Conservation (phyloP, 495 filamentous ascomycete genomes). For the Hyaloscypha bicolor region DNA sequence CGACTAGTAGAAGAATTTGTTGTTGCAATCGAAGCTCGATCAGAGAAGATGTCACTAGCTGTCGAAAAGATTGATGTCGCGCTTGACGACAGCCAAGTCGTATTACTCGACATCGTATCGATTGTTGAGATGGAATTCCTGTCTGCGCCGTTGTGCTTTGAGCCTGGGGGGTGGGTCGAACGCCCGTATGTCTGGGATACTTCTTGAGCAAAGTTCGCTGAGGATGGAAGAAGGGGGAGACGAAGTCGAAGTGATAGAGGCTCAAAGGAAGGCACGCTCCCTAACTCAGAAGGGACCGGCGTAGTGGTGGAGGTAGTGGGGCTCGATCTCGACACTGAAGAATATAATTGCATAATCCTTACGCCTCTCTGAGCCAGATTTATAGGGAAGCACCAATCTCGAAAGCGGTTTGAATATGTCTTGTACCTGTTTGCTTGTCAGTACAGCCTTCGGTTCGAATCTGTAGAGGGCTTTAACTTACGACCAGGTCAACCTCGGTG, state of each 20-base stretch:
- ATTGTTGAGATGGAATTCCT: no score
- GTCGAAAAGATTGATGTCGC: background rate
- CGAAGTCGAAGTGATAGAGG: no score
- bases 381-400: slow-evolving; percentile 20
- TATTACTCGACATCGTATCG: no score
- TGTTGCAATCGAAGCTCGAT: slow-evolving; percentile 7
- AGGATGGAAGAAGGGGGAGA: no score
- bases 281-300: no score
- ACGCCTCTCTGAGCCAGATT: slow-evolving; percentile 8
- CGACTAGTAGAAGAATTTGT: slow-evolving; percentile 7
- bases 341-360: slow-evolving; percentile 11
- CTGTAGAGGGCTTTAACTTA: slow-evolving; percentile 1
- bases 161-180: no score
- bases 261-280: no score
- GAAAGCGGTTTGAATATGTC: slow-evolving; percentile 20
- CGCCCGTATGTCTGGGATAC: no score
- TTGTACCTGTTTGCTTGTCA: slow-evolving; percentile 14
- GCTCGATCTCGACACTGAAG: background rate
- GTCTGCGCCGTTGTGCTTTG: no score
- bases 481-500: slow-evolving; percentile 16
- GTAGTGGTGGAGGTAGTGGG: background rate
- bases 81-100: background rate
- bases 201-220: no score
- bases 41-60: slow-evolving; percentile 6
- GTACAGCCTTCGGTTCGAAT: background rate